Base-by-base conservation (phyloP, 768 basidiomycete species). In the Kwoniella shandongensis region DNA sequence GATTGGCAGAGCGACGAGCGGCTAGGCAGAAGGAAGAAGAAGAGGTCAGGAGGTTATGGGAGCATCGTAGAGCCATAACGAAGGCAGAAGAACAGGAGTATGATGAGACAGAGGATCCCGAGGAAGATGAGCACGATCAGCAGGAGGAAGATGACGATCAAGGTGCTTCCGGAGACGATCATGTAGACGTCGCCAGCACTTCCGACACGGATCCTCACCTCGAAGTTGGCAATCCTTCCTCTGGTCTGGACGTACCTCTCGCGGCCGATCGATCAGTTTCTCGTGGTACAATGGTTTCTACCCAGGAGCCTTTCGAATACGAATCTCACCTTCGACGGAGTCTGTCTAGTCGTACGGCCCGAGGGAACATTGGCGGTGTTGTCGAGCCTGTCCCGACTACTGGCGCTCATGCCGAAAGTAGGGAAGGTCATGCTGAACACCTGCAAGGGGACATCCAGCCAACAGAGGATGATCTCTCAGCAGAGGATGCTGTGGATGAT, bases 251-350 rank as follows among this genome's bases (percentile, higher is more conserved):
- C 15, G 26, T 62, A 10, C 62, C 65, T 44, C 46, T 25, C 1
- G 52, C 51, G 3, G 55, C 54, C n/a, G 65, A 66, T 20, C 65
- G 74, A 41, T 59, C 74, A 0, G 48, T 44, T 1, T 76, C 74
- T 1, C 51, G 72, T 3, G 62, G 53, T 15, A 75, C 73, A 4
- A 63, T 54, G 27, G 50, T 49, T 1, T 76, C 74, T 2, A 52
- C 54, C 2, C 66, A 51, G 23, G 74, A 72, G 23, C 66, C 70
- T 5, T 76, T 74, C 57, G 72, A 76, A 41, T 76, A 76, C 46
- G 72, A 72, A 29, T 46, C 57, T 3, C 72, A 76, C 51, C 62
- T 76, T 0, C 54, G 72, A n/a, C 44, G 74, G 18, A 67, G 66
- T 36, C 41, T 74, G 6, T 72, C 70, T 0, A 63, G 57, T 47